Base-by-base conservation (phyloP, 2,329 filamentous ascomycete genomes). In the Chaetothyriales sp. region DNA sequence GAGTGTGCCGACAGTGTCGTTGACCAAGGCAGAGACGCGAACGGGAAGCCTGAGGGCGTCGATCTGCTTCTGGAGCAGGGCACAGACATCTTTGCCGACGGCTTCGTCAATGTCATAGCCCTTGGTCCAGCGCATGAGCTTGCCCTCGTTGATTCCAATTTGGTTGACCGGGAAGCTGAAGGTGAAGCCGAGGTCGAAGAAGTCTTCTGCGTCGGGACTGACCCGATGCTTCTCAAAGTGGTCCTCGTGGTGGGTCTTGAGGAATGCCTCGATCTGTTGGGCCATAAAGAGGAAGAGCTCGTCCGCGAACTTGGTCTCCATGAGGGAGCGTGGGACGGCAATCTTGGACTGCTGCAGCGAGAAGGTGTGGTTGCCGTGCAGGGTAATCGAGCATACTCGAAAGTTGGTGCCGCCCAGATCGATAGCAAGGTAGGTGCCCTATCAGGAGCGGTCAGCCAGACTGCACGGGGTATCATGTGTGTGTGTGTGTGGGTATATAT, bases 401-500 rank as follows among this genome's bases (percentile, higher is more conserved):
- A 97, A 95, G 73, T 98, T 98, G 58, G 92, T 98, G 62, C 92
- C 92, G 56, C 92, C 92, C n/a, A 98, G 78, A 65, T 98, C 92
- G 58, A 98, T 89, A 43, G 92, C 90, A 65, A 98, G 82, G 71
- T 95, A 98, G 43, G 95, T 76, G 47, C 92, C 92, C 88, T 94
- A 62, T n/a, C 33, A 15, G 33, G 33, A 40, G 33, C 15, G 46
- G 43, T 49, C 29, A 46, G n/a, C 25, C 33, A 40, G 33, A 40
- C 33, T 40, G 33, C 33, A 15, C 33, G 33, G 33, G 4, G 33
- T 2, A 15, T 9, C 10, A 15, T 5, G 13, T 52, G 18, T 18
- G 25, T 37, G 18, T n/a, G 25, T 33, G 20, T n/a, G n/a, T n/a
- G n/a, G n/a, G n/a, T n/a, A n/a, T n/a, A n/a, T n/a, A n/a, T n/a